phyloP scores from a whole-genome alignment of 345 rosid genomes.

The Dipteronia dyeriana region DNA sequence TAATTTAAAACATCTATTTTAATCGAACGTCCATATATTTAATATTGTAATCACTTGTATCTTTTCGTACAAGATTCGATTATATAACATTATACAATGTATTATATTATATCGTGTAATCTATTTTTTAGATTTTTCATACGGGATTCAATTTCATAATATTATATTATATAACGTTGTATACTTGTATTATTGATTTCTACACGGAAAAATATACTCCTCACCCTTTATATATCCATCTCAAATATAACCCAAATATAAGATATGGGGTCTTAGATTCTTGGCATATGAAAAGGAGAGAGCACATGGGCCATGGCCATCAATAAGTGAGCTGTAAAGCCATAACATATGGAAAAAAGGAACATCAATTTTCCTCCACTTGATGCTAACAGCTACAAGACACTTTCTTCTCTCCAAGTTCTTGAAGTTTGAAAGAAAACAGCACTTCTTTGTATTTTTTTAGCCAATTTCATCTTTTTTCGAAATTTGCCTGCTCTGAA shows the following conservation, averaged over 20 bases:
- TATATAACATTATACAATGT: no score
- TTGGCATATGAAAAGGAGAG: conserved; percentile 13
- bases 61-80: no score
- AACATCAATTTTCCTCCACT: conserved; percentile 6
- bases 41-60: no score
- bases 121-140: no score
- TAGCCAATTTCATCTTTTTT: neutral
- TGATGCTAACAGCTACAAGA: conserved; percentile 10
- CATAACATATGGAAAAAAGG: conserved; percentile 9
- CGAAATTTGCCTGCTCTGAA: neutral
- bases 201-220: no score
- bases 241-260: neutral
- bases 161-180: no score
- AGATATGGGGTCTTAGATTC: neutral
- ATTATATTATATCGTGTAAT: no score
- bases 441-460: neutral
- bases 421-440: conserved; percentile 5
- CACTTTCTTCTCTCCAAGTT: neutral
- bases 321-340: conserved; percentile 26
- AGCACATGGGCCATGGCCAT: conserved; percentile 14
- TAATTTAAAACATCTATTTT: neutral
- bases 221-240: no score
- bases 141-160: no score
- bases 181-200: no score
- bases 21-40: neutral